Percentiles rank a stretch among this genome's conserved stretches.
Conservation (phyloP, 768 basidiomycete species). For the Tricholoma saponaceum region DNA sequence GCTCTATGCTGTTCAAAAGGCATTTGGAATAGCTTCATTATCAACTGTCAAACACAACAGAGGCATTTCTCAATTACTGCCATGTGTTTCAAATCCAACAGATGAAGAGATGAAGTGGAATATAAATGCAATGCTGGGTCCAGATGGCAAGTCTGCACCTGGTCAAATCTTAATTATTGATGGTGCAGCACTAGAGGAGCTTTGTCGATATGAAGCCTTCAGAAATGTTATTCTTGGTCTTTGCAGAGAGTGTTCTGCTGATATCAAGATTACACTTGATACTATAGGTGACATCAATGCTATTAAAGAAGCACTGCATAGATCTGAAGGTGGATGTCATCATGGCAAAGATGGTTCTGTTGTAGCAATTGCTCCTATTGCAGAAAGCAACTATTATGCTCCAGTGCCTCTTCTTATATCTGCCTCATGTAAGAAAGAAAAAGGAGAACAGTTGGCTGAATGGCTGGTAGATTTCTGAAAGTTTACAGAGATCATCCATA, state of each 20-base stretch:
- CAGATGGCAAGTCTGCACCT: background rate
- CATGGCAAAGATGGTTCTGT: conserved; percentile 26
- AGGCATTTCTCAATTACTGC: conserved; percentile 12
- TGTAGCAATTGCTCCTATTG: conserved; percentile 19
- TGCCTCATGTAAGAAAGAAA: conserved; percentile 20
- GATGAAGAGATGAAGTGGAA: background rate
- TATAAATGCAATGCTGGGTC: background rate
- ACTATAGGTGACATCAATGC: conserved; percentile 2
- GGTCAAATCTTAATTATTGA: conserved; percentile 19
- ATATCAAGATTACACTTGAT: background rate
- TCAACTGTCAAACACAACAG: conserved; percentile 11
- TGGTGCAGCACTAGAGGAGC: conserved; percentile 22
- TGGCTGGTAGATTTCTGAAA: conserved; percentile 19
- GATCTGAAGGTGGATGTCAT: conserved; percentile 8
- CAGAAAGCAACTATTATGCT: conserved; percentile 17
- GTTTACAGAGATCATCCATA: conserved; percentile 7
- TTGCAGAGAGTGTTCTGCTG: background rate
- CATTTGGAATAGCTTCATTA: conserved; percentile 15
- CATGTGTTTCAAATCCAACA: background rate
- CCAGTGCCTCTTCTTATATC: conserved; percentile 18
- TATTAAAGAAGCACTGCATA: conserved; percentile 7
- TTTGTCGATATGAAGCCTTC: too few relatives aligned
- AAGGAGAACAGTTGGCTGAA: conserved; percentile 2
- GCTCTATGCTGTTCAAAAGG: conserved; percentile 21
- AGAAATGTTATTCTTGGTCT: conserved; percentile 5